Base-by-base conservation (phyloP, 306 rosid genomes). In the Pterocarpus macrocarpus region DNA sequence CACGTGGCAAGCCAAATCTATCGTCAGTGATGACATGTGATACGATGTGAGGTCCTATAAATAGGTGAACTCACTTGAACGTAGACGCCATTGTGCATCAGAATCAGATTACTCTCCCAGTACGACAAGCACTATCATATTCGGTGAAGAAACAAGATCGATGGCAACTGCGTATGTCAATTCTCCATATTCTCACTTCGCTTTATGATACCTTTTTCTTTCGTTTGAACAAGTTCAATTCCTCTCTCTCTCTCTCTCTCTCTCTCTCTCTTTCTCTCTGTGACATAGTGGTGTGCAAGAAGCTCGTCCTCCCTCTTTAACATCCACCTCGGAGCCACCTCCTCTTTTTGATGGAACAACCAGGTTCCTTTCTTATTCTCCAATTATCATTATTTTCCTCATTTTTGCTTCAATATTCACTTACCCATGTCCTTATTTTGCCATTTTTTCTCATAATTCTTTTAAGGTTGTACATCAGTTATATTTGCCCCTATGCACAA, bases 271-370 rank as follows among this genome's bases (percentile, higher is more conserved):
- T 62, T 17, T 81, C 28, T 50, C 22, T 10, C 14, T 47, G 53
- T 13, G 33, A 38, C 34, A 44, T 15, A 90, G 92, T 34, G 74
- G 62, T 32, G 82, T 61, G 4, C 71, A 64, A 38, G 88, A 69
- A 36, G 80, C 59, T 71, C 86, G 45, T 71, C 91, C 97, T 39
- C 82, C 94, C 0, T 14, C 87, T 0, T 56, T 94, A 78, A 87
- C 88, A 66, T 86, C 93, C 81, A 76, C 85, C 14, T 84, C 98
- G 50, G 80, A 77, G 7, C 97, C 81, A 45, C 98, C 97, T 50
- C 83, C 97, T 71, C 75, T 94, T 35, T 94, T 94, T 59, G 97
- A 94, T 64, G 98, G 97, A 82, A 91, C 98, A 39, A 90, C 92
- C 69, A 91, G 98, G 97, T 94, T 80, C 33, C 14, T 49, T 49